Percentiles rank a stretch among this genome's conserved stretches.
Conservation (phyloP, 352 stramenopile genomes). For the Phytophthora pseudosyringae region DNA sequence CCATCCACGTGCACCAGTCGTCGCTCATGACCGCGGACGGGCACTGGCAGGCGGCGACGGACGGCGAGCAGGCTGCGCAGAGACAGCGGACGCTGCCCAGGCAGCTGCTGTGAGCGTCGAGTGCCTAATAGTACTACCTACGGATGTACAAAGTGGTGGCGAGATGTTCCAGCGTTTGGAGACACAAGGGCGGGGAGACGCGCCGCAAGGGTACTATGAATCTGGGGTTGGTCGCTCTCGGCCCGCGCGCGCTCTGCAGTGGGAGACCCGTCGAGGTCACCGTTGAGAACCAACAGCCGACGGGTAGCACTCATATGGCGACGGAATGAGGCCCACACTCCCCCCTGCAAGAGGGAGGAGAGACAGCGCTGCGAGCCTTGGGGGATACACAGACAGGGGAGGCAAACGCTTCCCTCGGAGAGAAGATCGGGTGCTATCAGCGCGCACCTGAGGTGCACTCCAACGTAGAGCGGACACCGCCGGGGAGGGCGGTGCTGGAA, state of each 20-base stretch:
- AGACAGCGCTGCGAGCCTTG: constrained; percentile 45
- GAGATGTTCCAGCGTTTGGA: constrained; percentile 77
- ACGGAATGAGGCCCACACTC: constrained; percentile 56
- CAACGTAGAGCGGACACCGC: constrained; percentile 43
- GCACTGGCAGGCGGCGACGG: constrained; percentile 42
- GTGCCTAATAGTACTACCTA: not conserved
- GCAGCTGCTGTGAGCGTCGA: constrained; percentile 18
- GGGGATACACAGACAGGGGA: not conserved
- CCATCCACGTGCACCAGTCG: constrained; percentile 40
- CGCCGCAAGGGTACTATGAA: constrained; percentile 84
- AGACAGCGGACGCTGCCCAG: constrained; percentile 28
- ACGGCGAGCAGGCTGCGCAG: constrained; percentile 19
- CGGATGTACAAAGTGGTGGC: not conserved
- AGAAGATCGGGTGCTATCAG: constrained; percentile 82
- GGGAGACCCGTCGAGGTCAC: constrained; percentile 65
- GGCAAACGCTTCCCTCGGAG: constrained; percentile 58
- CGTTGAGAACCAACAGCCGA: constrained; percentile 84
- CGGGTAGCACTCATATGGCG: constrained; percentile 68
- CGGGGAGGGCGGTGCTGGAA: constrained; percentile 54
- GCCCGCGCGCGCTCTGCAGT: constrained; percentile 49
- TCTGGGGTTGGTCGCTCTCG: constrained; percentile 56
- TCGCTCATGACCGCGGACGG: constrained; percentile 45
- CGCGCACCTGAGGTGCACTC: constrained; percentile 75
- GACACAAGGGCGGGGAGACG: constrained; percentile 72
- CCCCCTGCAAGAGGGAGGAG: constrained; percentile 15